Evolutionary conservation across 371 early-diverging fungal species (phyloP).

Genomic region (Mortierella sp.): DNA sequence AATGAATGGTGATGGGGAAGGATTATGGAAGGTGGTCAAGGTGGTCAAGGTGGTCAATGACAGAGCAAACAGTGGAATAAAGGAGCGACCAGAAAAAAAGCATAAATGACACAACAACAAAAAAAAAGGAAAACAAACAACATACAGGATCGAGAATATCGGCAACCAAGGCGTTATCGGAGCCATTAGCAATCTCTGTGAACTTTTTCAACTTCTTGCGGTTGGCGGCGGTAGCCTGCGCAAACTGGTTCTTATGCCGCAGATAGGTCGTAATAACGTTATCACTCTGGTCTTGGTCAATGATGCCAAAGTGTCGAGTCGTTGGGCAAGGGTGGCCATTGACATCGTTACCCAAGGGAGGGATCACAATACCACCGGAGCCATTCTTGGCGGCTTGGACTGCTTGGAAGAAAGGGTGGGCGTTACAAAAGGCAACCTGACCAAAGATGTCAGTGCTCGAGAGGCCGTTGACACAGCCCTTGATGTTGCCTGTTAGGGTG

Average conservation of each 20-base stretch:
- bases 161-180: conserved; percentile 43
- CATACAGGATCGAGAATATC: conserved; percentile 41
- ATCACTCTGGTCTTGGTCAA: conserved; percentile 46
- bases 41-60: background rate
- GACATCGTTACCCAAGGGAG: background rate
- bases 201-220: conserved; percentile 19
- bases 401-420: conserved; percentile 6
- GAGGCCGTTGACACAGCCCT: conserved; percentile 17
- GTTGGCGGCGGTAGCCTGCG: conserved; percentile 30
- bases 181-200: conserved; percentile 30
- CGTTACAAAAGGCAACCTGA: conserved; percentile 17
- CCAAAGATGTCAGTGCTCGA: conserved; percentile 15
- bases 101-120: background rate
- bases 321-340: conserved; percentile 31
- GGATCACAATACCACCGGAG: background rate
- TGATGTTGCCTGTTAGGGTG: conserved; percentile 7
- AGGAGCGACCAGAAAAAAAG: too few species aligned
- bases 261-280: conserved; percentile 50
- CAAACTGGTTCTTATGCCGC: conserved; percentile 15
- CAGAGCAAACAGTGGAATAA: too few species aligned
- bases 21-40: background rate
- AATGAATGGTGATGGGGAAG: too few species aligned
- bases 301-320: conserved; percentile 38
- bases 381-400: background rate
- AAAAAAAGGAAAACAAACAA: background rate